Percentiles rank a stretch among this genome's conserved stretches.
Conservation (phyloP, 2,329 filamentous ascomycete species). For the Diplodia corticola region DNA sequence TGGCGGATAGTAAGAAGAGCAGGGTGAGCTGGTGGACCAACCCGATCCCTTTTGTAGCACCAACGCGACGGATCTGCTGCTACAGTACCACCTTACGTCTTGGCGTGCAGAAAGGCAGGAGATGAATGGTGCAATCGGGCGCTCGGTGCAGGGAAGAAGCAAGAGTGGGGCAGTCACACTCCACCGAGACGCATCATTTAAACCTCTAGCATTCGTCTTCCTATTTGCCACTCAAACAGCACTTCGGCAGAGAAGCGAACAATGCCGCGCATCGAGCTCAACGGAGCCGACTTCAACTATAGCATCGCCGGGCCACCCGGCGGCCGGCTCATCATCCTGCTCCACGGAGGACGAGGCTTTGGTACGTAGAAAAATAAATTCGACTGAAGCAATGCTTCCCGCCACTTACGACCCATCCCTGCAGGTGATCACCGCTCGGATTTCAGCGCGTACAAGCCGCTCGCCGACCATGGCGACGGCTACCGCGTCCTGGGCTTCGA, state of each 20-base stretch:
- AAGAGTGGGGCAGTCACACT: constrained; percentile 16
- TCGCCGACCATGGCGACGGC: constrained; percentile 27
- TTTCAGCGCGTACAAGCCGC: constrained; percentile 36
- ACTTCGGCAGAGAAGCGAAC: not conserved
- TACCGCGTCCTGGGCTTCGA: constrained; percentile 42
- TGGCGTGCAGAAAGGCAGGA: not conserved
- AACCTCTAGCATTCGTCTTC: not conserved
- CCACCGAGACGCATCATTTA: not conserved
- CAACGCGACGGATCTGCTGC: not conserved
- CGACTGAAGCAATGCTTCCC: not conserved
- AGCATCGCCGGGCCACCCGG: constrained; percentile 33
- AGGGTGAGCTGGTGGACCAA: not conserved
- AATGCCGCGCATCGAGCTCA: constrained; percentile 24
- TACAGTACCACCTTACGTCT: not conserved
- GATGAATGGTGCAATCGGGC: constrained; percentile 18
- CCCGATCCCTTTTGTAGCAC: constrained; percentile 8
- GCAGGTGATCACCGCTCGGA: constrained; percentile 40
- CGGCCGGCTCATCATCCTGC: constrained; percentile 40
- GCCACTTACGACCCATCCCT: too few species aligned
- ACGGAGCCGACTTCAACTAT: constrained; percentile 39
- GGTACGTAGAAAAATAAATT: constrained; percentile 27
- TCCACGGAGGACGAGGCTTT: constrained; percentile 43
- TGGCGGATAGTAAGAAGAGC: not conserved
- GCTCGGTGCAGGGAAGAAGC: not conserved
- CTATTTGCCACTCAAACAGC: not conserved